A percentile compares a stretch with the other conserved stretches of the same genome.
Conservation (phyloP, 805 yeast species). For the Nematodospora valgi region DNA sequence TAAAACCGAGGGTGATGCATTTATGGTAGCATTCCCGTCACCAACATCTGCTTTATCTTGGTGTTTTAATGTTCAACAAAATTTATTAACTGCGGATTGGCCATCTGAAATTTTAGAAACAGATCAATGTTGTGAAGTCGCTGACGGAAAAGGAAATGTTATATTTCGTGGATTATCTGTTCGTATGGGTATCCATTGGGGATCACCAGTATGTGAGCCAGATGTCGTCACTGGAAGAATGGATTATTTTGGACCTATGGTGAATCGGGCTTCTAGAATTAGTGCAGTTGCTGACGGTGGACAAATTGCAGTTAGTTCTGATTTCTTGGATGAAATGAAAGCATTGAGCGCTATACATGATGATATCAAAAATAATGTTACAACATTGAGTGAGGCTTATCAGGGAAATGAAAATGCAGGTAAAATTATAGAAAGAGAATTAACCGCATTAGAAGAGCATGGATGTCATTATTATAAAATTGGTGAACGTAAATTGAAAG, state of each 20-base stretch:
- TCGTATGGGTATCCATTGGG: conserved; percentile 99
- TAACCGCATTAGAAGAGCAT: conserved; percentile 57
- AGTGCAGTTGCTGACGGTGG: conserved; percentile 98
- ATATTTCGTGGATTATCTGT: conserved; percentile 89
- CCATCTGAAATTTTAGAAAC: conserved; percentile 86
- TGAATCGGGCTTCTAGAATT: conserved; percentile 89
- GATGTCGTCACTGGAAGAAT: conserved; percentile 94
- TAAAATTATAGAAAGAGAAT: conserved; percentile 61
- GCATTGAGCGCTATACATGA: conserved; percentile 50
- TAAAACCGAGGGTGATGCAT: conserved; percentile 98
- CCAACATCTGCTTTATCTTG: conserved; percentile 87
- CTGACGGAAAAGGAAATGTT: conserved; percentile 55
- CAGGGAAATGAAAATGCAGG: conserved; percentile 47
- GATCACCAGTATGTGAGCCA: conserved; percentile 91
- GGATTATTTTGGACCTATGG: conserved; percentile 99
- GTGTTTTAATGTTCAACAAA: conserved; percentile 92
- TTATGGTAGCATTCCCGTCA: conserved; percentile 94
- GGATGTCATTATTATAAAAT: conserved; percentile 67
- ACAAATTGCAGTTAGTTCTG: conserved; percentile 85
- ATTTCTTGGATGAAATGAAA: conserved; percentile 70
- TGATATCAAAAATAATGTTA: conserved; percentile 26
- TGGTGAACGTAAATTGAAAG: conserved; percentile 90
- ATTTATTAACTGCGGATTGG: conserved; percentile 83
- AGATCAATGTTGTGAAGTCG: conserved; percentile 77
- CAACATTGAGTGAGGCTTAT: conserved; percentile 37